Conservation (phyloP, 768 basidiomycete species). For the Mrakia blollopis region DNA sequence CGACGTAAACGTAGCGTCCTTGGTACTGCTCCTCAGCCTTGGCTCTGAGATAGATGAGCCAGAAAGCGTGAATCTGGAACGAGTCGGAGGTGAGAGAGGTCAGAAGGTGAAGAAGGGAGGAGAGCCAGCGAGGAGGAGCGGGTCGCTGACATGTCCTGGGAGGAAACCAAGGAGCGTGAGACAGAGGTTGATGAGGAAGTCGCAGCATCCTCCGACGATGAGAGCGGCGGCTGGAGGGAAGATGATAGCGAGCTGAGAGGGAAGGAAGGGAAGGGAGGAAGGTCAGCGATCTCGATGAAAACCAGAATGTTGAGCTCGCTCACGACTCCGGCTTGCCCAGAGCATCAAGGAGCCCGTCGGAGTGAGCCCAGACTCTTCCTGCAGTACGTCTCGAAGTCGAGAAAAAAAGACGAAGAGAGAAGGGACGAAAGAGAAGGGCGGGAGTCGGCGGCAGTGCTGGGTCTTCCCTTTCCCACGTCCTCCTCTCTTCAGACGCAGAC, state of each 20-base stretch:
- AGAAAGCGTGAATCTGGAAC: conserved; percentile 16
- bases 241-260: conserved; percentile 15
- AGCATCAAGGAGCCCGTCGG: too few species aligned
- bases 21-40: conserved; percentile 27
- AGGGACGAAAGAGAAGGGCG: neutral
- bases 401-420: neutral
- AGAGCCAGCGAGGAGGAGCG: neutral
- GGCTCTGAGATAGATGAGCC: conserved; percentile 25
- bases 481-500: neutral
- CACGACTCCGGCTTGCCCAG: too few species aligned
- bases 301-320: neutral
- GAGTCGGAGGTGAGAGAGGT: neutral
- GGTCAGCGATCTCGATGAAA: neutral
- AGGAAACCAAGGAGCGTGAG: conserved; percentile 8
- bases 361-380: too few species aligned
- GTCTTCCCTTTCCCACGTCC: neutral
- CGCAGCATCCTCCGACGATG: conserved; percentile 16
- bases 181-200: conserved; percentile 22
- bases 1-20: conserved; percentile 21
- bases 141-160: neutral
- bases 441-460: neutral
- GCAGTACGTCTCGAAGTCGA: neutral
- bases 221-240: conserved; percentile 20
- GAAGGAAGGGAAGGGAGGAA: neutral
- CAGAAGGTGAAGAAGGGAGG: neutral